Base-by-base conservation (phyloP, 805 yeast genomes). In the Zygosaccharomyces pseudorouxii region DNA sequence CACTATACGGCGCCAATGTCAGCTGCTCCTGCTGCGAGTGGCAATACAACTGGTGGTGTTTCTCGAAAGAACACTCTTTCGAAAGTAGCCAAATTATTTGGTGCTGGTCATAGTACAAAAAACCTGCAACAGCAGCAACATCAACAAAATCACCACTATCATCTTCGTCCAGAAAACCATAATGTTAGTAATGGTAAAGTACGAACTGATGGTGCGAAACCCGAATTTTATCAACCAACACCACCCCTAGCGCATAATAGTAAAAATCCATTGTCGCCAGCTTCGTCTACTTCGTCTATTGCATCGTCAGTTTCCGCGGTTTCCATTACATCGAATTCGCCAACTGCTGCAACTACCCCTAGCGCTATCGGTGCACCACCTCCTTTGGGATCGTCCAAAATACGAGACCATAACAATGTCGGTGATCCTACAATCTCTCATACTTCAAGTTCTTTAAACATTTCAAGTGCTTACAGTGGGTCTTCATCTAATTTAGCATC, bases 211-310 rank as follows among this genome's bases (percentile, higher is more conserved):
- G 43, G 20, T 39, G 19, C 11, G 18, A 39, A 29, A 33, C 31
- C 31, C 31, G 48, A n/a, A 30, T 38, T 27, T 38, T 46, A 27
- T 42, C 44, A 12, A 33, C 41, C 18, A 39, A 38, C 30, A 29
- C 30, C 38, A 29, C 18, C 29, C 14, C 38, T n/a, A 36, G 16
- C 29, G 38, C 20, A 16, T 14, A 50, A 22, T 31, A 12, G 31
- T 12, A 39, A 33, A 44, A 50, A 38, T 14, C 50, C 28, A n/a
- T 42, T 46, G 2, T 49, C 57, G 1, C 51, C 54, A 2, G 48
- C 55, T 12, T 51, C 57, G 2, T 49, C 57, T 2, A 47, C 57
- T 4, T 50, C 55, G 2, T 52, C 57, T n/a, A 47, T 50, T 29
- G 37, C 54, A 4, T 52, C 55, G 1, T 49, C 58, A 1, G 47